Base-by-base conservation (phyloP, 805 yeast genomes). In the Yamadazyma endophytica region DNA sequence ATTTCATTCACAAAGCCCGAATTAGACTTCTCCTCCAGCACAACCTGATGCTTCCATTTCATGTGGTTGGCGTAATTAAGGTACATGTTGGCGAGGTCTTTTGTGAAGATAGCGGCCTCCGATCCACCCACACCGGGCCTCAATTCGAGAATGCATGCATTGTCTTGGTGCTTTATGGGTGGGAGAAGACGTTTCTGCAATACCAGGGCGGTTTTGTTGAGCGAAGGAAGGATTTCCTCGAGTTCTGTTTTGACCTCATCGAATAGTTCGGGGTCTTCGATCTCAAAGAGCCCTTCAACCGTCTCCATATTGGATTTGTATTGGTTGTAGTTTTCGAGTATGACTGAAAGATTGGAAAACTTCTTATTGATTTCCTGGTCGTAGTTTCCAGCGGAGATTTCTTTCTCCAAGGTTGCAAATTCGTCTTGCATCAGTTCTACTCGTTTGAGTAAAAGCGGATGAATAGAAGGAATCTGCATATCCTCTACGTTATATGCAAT, bases 71-170 rank as follows among this genome's bases (percentile, higher is more conserved):
- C 84, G 50, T 76, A 88, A 35, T 74, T 78, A 17, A 70, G 59
- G 55, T 92, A 92, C 97, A 92, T 87, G 36, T 72, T 70, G 37
- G 87, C 56, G 35, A 92, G 59, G 50, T 92, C 92, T 23, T 72
- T 73, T 0, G 97, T 76, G 56, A 92, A 92, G 9, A 92, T 72
- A 52, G 80, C 79, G 0, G 98, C 96, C 51, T 92, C 98, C 5
- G 79, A 75, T 3, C 98, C 98, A 11, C 98, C 98, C 2, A 90
- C 87, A 6, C 98, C 98, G 0, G 97, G 97, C 35, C 97, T 69
- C 9, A 92, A 58, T 54, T 92, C 98, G 13, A 92, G 42, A 2
- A 92, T 63, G 28, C 95, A 81, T 0, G 92, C 77, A 39, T 75
- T 77, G 27, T 84, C 92, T 3, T 80, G 73, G 53, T 82, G 84